These are phyloP conservation scores for Pelomyxa schiedti DNA, from an alignment of 78 protist species.

Conservation along the genomic window DNA sequence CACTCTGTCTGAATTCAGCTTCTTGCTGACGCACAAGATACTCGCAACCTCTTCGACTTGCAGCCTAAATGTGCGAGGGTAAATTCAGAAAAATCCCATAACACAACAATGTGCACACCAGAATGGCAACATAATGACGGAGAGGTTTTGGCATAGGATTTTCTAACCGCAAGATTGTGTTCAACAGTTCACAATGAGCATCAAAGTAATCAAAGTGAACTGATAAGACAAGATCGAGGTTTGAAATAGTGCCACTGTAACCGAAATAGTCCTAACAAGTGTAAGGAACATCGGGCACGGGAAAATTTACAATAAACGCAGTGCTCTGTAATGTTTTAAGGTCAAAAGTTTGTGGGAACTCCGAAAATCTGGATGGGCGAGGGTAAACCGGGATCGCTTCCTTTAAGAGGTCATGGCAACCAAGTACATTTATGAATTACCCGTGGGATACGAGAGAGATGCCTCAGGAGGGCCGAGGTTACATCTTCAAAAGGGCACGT, in stretches of 20 bases:
- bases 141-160: constrained; percentile 52
- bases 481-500: too few species aligned
- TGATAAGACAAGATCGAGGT: not conserved
- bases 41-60: constrained; percentile 13
- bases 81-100: constrained; percentile 39
- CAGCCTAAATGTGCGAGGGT: not conserved
- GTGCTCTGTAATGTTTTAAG: too few species aligned
- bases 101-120: constrained; percentile 38
- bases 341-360: too few species aligned
- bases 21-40: constrained; percentile 51
- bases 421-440: too few species aligned
- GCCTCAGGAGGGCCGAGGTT: too few species aligned
- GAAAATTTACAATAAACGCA: too few species aligned
- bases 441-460: too few species aligned
- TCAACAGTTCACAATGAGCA: not conserved
- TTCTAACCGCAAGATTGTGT: constrained; percentile 46
- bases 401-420: too few species aligned
- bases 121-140: constrained; percentile 57
- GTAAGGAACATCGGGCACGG: too few species aligned
- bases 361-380: too few species aligned
- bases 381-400: too few species aligned
- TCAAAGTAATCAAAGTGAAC: not conserved
- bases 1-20: constrained; percentile 38
- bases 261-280: too few species aligned
- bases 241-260: not conserved